These are phyloP conservation scores for Globisporangium echinulatum DNA, from an alignment of 352 stramenopile genomes.

Conservation along the genomic window DNA sequence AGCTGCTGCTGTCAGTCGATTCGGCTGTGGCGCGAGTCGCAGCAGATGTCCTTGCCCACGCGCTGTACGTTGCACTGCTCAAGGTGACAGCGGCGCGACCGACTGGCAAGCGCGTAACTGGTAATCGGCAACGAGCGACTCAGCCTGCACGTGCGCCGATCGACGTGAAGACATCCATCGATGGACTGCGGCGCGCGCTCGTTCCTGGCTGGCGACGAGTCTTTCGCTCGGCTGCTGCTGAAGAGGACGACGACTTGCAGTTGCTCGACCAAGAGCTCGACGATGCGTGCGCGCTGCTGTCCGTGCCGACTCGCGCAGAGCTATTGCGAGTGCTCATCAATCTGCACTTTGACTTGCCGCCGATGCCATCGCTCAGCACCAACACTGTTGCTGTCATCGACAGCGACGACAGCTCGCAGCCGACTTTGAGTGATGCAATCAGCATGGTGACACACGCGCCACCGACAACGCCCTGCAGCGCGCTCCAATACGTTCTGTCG, in stretches of 20 bases:
- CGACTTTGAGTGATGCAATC: too few species aligned
- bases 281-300: slow-evolving; percentile 3
- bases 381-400: too few species aligned
- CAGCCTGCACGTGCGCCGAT: neutral
- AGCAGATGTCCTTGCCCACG: slow-evolving; percentile 10
- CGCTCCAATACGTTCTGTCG: slow-evolving; percentile 6
- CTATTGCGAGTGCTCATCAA: slow-evolving; percentile 5
- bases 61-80: slow-evolving; percentile 11
- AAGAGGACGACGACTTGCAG: slow-evolving; percentile 5
- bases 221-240: neutral
- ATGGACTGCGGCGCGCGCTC: neutral
- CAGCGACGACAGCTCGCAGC: too few species aligned
- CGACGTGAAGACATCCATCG: neutral
- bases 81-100: neutral
- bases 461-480: neutral
- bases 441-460: neutral
- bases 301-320: neutral
- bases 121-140: too few species aligned
- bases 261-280: slow-evolving; percentile 6
- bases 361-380: neutral
- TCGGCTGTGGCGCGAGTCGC: neutral
- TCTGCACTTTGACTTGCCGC: slow-evolving; percentile 1
- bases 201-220: slow-evolving; percentile 8
- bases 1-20: slow-evolving; percentile 3
- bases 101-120: too few species aligned